Conservation (phyloP, 495 filamentous ascomycete species). For the Xeromyces bisporus region DNA sequence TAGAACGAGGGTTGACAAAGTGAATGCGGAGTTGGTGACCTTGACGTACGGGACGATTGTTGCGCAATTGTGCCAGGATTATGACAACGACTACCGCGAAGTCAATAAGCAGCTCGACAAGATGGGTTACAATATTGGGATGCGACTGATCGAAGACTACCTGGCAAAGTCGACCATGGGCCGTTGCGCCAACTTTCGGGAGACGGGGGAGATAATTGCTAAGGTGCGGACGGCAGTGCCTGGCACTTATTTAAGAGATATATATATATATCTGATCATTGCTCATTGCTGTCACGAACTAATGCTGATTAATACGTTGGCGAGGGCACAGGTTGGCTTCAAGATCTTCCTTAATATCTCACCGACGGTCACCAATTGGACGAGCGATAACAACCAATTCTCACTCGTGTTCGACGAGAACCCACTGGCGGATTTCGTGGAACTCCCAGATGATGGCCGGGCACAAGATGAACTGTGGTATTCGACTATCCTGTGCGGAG, state of each 20-base stretch:
- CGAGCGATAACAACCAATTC: slow-evolving; percentile 88
- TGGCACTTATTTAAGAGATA: background rate
- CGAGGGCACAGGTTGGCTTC: slow-evolving; percentile 60
- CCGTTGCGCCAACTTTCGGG: slow-evolving; percentile 79
- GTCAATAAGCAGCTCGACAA: slow-evolving; percentile 93
- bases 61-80: slow-evolving; percentile 89
- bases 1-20: slow-evolving; percentile 50
- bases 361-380: slow-evolving; percentile 91
- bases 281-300: no score
- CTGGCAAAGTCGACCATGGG: slow-evolving; percentile 83
- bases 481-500: slow-evolving; percentile 89
- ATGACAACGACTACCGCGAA: slow-evolving; percentile 77
- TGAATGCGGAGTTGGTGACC: slow-evolving; percentile 87
- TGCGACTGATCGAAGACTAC: slow-evolving; percentile 94
- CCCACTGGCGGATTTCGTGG: slow-evolving; percentile 90
- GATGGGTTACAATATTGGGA: slow-evolving; percentile 97
- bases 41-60: slow-evolving; percentile 97
- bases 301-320: background rate
- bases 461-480: slow-evolving; percentile 98
- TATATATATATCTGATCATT: slow-evolving; percentile 1
- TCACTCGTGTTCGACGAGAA: slow-evolving; percentile 94
- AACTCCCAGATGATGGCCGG: slow-evolving; percentile 86
- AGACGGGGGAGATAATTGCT: slow-evolving; percentile 91
- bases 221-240: slow-evolving; percentile 42
- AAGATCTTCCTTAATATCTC: slow-evolving; percentile 98